Percentiles rank a stretch among this genome's conserved stretches.
Evolutionary conservation across 129 eudicot species (phyloP).

Genomic region (Escallonia herrerae): DNA sequence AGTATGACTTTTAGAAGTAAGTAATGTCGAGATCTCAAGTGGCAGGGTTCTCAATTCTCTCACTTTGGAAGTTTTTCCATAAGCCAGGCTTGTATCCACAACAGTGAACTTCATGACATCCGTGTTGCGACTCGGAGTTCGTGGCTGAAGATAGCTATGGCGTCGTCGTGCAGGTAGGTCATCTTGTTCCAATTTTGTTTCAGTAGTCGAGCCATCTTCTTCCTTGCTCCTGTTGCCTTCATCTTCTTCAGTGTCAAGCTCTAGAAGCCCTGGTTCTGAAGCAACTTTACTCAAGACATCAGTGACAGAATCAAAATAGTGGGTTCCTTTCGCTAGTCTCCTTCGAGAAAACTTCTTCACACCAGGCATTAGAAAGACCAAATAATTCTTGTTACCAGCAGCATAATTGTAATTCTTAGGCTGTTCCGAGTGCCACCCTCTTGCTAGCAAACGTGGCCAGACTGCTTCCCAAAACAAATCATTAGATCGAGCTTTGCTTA

Average conservation of each 20-base stretch:
- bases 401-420: conserved; percentile 42
- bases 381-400: conserved; percentile 28
- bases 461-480: conserved; percentile 89
- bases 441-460: conserved; percentile 77
- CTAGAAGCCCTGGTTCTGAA: conserved; percentile 45
- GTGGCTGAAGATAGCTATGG: conserved; percentile 57
- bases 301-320: conserved; percentile 55
- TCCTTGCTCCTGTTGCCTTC: conserved; percentile 11
- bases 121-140: conserved; percentile 24
- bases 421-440: conserved; percentile 79
- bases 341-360: conserved; percentile 48
- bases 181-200: conserved; percentile 12
- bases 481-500: conserved; percentile 70
- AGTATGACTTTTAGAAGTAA: conserved; percentile 6
- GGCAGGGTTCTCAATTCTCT: conserved; percentile 39
- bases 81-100: conserved; percentile 56
- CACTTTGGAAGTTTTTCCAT: conserved; percentile 21
- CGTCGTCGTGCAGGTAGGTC: conserved; percentile 26
- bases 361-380: conserved; percentile 55
- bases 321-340: conserved; percentile 44
- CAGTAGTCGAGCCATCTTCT: conserved; percentile 5
- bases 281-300: conserved; percentile 59
- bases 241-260: conserved; percentile 34
- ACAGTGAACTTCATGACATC: conserved; percentile 39
- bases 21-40: conserved; percentile 4